A percentile compares a stretch with the other conserved stretches of the same genome.
Conservation (phyloP, 208 protist genomes). For the Acanthamoeba rhysodes region DNA sequence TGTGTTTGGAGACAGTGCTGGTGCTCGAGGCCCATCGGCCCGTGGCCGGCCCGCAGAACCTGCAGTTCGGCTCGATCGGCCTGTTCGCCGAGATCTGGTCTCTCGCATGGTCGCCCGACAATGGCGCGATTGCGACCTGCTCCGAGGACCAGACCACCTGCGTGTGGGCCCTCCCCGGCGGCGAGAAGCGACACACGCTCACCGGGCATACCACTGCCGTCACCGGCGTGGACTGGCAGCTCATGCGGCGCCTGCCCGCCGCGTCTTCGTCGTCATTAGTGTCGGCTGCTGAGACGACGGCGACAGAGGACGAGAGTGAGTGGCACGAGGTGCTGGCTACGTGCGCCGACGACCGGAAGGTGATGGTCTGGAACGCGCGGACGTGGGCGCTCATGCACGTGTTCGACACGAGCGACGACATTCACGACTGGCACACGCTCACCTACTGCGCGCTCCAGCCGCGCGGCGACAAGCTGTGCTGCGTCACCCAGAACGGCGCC, state of each 20-base stretch:
- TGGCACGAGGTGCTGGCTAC: slow-evolving; percentile 9
- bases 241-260: neutral
- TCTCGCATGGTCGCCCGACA: slow-evolving; percentile 49
- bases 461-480: slow-evolving; percentile 37
- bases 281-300: neutral
- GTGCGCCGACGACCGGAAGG: slow-evolving; percentile 22
- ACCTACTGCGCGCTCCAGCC: slow-evolving; percentile 41
- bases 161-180: neutral
- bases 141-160: slow-evolving; percentile 46
- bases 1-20: neutral
- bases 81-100: slow-evolving; percentile 70
- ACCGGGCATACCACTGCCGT: slow-evolving; percentile 26
- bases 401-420: slow-evolving; percentile 16
- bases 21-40: slow-evolving; percentile 6
- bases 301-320: neutral
- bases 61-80: slow-evolving; percentile 48
- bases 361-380: slow-evolving; percentile 34
- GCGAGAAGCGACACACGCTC: neutral
- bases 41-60: slow-evolving; percentile 44
- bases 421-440: slow-evolving; percentile 63
- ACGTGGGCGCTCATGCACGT: slow-evolving; percentile 57
- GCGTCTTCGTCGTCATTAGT: neutral
- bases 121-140: neutral
- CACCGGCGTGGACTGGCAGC: slow-evolving; percentile 49
- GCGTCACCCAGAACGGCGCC: slow-evolving; percentile 31